Evolutionary conservation across 2,329 filamentous ascomycete genomes (phyloP).

Genomic region (Metarhizium robertsii): DNA sequence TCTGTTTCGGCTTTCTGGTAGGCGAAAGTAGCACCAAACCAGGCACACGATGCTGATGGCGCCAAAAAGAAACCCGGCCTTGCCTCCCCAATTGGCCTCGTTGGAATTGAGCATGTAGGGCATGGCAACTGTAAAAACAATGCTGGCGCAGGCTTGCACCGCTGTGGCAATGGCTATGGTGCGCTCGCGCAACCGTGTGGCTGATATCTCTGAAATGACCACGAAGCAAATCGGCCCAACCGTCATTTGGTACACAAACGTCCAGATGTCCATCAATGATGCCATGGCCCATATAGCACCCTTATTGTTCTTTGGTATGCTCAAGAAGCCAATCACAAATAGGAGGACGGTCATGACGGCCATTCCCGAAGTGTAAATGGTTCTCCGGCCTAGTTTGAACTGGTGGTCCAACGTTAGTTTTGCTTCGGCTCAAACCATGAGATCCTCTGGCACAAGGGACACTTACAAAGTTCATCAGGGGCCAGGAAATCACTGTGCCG

Average conservation of each 20-base stretch:
- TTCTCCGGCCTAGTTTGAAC: conserved; percentile 27
- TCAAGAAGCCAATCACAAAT: conserved; percentile 31
- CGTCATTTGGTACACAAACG: conserved; percentile 30
- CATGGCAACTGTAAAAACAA: conserved; percentile 17
- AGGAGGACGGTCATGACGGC: conserved; percentile 25
- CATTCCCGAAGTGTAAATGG: conserved; percentile 24
- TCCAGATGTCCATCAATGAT: conserved; percentile 30
- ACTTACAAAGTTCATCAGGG: conserved; percentile 24
- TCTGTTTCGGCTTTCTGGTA: conserved; percentile 19
- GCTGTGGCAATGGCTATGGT: conserved; percentile 22
- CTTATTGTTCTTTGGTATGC: conserved; percentile 21
- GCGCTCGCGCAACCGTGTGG: conserved; percentile 22
- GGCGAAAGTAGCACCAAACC: conserved; percentile 17
- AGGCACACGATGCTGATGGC: conserved; percentile 14
- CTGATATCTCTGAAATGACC: conserved; percentile 29
- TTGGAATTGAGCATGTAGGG: conserved; percentile 23
- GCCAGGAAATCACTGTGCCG: conserved; percentile 30
- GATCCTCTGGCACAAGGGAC: not conserved
- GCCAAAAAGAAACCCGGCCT: conserved; percentile 22
- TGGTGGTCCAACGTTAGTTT: not conserved
- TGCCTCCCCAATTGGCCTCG: conserved; percentile 22
- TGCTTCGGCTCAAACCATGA: not conserved
- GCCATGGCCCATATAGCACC: conserved; percentile 27
- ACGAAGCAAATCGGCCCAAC: conserved; percentile 33
- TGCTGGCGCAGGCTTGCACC: conserved; percentile 13